These are phyloP conservation scores for Phytophthora chlamydospora DNA, from an alignment of 352 stramenopile species.

Conservation along the genomic window DNA sequence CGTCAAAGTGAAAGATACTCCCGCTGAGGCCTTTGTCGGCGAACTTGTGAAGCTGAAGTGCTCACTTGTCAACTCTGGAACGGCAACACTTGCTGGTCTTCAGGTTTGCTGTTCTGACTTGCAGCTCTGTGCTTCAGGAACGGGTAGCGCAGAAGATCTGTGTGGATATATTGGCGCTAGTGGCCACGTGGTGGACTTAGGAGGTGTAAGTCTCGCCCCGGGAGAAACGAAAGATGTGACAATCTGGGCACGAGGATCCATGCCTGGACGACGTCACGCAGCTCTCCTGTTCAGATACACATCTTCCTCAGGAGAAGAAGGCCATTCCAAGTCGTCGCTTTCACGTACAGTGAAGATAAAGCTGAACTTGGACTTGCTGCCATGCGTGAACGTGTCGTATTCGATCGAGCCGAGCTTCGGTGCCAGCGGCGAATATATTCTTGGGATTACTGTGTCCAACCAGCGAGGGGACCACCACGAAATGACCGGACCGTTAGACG, in stretches of 20 bases:
- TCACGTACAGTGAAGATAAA: conserved; percentile 59
- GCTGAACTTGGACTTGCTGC: conserved; percentile 62
- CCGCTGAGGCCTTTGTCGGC: conserved; percentile 56
- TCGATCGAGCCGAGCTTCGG: conserved; percentile 72
- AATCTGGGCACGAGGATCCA: conserved; percentile 56
- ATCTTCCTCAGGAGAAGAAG: conserved; percentile 25
- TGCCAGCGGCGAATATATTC: conserved; percentile 70
- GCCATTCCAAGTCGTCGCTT: conserved; percentile 12
- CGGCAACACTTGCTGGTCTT: conserved; percentile 50
- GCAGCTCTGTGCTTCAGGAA: conserved; percentile 53
- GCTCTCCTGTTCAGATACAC: conserved; percentile 80
- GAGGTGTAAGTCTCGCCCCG: conserved; percentile 49
- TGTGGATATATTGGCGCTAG: conserved; percentile 65
- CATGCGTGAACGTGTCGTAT: conserved; percentile 69
- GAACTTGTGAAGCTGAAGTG: conserved; percentile 69
- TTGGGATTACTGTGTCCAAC: conserved; percentile 75
- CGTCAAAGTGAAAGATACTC: conserved; percentile 57
- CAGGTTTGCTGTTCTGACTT: conserved; percentile 76
- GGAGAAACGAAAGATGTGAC: conserved; percentile 56
- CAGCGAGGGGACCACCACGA: conserved; percentile 42
- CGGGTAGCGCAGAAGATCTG: conserved; percentile 27
- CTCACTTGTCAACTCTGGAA: conserved; percentile 63
- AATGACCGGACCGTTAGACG: conserved; percentile 22
- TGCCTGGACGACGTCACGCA: conserved; percentile 48
- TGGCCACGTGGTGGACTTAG: conserved; percentile 71